Percentiles rank a stretch among this genome's conserved stretches.
Conservation (phyloP, 2,329 filamentous ascomycete genomes). For the Torrubiella hemipterigena region DNA sequence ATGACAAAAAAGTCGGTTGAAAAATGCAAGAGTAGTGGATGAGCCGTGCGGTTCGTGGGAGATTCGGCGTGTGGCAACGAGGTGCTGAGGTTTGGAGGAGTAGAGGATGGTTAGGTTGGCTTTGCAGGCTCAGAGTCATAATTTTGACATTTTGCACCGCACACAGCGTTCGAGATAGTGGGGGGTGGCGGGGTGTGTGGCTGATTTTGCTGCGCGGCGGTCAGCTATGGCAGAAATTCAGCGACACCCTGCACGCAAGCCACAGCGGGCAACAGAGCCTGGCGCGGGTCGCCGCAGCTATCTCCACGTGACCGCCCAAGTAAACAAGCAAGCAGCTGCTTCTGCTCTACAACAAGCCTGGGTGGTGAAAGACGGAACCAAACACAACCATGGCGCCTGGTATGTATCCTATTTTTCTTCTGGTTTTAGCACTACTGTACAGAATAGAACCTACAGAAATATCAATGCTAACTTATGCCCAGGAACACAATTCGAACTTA, state of each 20-base stretch:
- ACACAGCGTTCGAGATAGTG: slow-evolving; percentile 20
- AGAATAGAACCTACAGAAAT: too few species aligned
- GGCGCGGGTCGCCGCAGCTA: slow-evolving; percentile 10
- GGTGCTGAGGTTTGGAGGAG: slow-evolving; percentile 29
- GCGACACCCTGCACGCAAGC: slow-evolving; percentile 1
- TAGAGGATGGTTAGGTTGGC: slow-evolving; percentile 19
- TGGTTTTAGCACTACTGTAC: too few species aligned
- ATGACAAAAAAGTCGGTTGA: too few species aligned
- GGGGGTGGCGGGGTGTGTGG: slow-evolving; percentile 28
- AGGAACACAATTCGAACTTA: slow-evolving; percentile 72
- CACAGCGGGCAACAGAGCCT: slow-evolving; percentile 1
- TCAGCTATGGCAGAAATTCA: slow-evolving; percentile 17
- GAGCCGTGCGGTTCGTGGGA: too few species aligned
- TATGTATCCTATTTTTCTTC: slow-evolving; percentile 15
- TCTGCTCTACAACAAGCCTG: too few species aligned
- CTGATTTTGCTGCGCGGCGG: slow-evolving; percentile 15
- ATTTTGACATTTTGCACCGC: slow-evolving; percentile 30
- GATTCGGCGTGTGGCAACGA: too few species aligned
- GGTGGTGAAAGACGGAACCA: slow-evolving; percentile 7
- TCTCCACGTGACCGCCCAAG: slow-evolving; percentile 23
- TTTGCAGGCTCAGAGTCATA: too few species aligned
- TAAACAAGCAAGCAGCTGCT: slow-evolving; percentile 20
- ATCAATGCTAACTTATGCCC: slow-evolving; percentile 9
- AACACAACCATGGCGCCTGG: slow-evolving; percentile 27
- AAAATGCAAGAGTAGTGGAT: too few species aligned